A percentile compares a stretch with the other conserved stretches of the same genome.
Evolutionary conservation across 768 basidiomycete species (phyloP).

Genomic region (Lactarius psammicola): DNA sequence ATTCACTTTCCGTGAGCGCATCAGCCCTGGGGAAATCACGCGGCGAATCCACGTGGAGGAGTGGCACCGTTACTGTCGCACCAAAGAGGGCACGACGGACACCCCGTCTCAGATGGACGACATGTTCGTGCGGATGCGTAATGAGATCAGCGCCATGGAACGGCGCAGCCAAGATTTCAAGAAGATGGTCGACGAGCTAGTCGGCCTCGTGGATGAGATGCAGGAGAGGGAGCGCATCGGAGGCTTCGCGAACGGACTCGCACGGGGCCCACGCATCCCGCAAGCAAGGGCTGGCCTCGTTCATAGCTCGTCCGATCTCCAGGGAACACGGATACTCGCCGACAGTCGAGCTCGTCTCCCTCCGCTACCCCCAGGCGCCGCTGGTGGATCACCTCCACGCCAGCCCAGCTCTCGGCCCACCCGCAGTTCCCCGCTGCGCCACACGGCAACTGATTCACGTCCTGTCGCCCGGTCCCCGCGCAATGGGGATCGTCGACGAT

Average conservation of each 20-base stretch:
- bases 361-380: background rate
- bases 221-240: conserved; percentile 10
- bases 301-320: conserved; percentile 16
- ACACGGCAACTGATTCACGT: background rate
- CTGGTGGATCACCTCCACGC: background rate
- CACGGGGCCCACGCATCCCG: background rate
- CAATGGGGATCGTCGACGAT: background rate
- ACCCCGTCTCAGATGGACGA: conserved; percentile 19
- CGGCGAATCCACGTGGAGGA: conserved; percentile 23
- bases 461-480: background rate
- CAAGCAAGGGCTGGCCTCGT: background rate
- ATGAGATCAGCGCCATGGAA: conserved; percentile 19
- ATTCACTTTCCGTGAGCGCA: conserved; percentile 24
- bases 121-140: conserved; percentile 24
- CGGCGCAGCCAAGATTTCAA: conserved; percentile 25
- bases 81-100: background rate
- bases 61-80: conserved; percentile 15
- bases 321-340: background rate
- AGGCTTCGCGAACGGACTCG: background rate
- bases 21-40: conserved; percentile 26
- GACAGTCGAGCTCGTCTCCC: conserved; percentile 17
- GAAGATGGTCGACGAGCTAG: conserved; percentile 22
- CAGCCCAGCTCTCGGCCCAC: background rate
- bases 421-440: background rate
- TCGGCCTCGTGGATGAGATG: conserved; percentile 16